Percentiles rank a stretch among this genome's conserved stretches.
These are phyloP conservation scores for Verbascum thapsus DNA, from an alignment of 257 asterid genomes.

Conservation along the genomic window DNA sequence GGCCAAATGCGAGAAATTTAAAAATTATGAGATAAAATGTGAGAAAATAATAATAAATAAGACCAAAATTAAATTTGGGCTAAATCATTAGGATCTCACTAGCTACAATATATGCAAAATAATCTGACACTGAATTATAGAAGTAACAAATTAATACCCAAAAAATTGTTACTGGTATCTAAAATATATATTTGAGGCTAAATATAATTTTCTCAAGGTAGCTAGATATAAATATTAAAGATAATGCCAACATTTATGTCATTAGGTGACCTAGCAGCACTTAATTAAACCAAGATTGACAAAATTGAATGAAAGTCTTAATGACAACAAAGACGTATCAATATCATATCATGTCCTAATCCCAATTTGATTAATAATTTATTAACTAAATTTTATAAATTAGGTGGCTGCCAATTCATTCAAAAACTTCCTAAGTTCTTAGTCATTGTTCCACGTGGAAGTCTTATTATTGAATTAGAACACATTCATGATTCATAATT, in stretches of 20 bases:
- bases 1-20: too few species aligned
- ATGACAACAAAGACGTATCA: slow-evolving; percentile 14
- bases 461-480: neutral
- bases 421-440: neutral
- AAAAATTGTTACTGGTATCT: too few species aligned
- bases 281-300: neutral
- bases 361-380: slow-evolving; percentile 8
- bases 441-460: neutral
- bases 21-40: too few species aligned
- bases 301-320: neutral
- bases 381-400: neutral
- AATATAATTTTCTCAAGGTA: too few species aligned
- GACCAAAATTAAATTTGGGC: too few species aligned
- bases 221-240: neutral
- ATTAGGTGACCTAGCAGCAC: slow-evolving; percentile 47
- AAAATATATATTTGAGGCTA: too few species aligned
- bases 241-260: slow-evolving; percentile 22
- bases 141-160: too few species aligned
- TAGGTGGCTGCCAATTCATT: slow-evolving; percentile 20
- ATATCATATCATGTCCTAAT: slow-evolving; percentile 1
- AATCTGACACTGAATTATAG: too few species aligned
- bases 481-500: too few species aligned
- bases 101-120: too few species aligned
- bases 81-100: too few species aligned
- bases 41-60: too few species aligned